Evolutionary conservation across 169 alveolate genomes (phyloP).

Genomic region (Eimeria necatrix): DNA sequence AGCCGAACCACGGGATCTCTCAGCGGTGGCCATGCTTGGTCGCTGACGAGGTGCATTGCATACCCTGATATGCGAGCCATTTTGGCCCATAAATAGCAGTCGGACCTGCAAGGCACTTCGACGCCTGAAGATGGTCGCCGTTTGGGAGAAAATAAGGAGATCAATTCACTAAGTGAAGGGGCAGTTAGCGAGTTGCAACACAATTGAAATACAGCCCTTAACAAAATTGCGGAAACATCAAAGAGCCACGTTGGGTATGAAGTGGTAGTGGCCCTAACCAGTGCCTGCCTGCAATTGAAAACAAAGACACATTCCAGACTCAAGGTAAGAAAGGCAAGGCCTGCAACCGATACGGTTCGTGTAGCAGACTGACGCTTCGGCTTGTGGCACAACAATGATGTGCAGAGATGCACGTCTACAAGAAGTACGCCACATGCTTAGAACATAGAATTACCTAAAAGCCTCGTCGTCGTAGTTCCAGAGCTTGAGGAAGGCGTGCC

Average conservation of each 20-base stretch:
- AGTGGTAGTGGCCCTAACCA: slow-evolving; percentile 35
- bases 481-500: slow-evolving; percentile 76
- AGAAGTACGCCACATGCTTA: background rate
- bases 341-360: background rate
- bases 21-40: slow-evolving; percentile 54
- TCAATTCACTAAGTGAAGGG: slow-evolving; percentile 47
- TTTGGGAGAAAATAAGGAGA: slow-evolving; percentile 37
- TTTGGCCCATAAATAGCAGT: slow-evolving; percentile 70
- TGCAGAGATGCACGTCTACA: background rate
- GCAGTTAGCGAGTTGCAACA: slow-evolving; percentile 67
- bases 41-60: slow-evolving; percentile 56
- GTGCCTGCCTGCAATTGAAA: slow-evolving; percentile 62
- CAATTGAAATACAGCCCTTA: slow-evolving; percentile 53
- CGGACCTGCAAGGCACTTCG: slow-evolving; percentile 66
- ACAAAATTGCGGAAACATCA: slow-evolving; percentile 48
- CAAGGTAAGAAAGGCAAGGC: background rate
- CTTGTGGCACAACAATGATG: background rate
- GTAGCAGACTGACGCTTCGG: background rate
- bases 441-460: slow-evolving; percentile 7
- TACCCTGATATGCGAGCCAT: slow-evolving; percentile 72
- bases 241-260: slow-evolving; percentile 72
- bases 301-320: background rate
- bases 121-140: background rate
- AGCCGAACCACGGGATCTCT: slow-evolving; percentile 60
- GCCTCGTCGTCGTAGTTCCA: slow-evolving; percentile 77